Evolutionary conservation across 1,284 basidiomycete species (phyloP).

Genomic region (Naganishia sp.): DNA sequence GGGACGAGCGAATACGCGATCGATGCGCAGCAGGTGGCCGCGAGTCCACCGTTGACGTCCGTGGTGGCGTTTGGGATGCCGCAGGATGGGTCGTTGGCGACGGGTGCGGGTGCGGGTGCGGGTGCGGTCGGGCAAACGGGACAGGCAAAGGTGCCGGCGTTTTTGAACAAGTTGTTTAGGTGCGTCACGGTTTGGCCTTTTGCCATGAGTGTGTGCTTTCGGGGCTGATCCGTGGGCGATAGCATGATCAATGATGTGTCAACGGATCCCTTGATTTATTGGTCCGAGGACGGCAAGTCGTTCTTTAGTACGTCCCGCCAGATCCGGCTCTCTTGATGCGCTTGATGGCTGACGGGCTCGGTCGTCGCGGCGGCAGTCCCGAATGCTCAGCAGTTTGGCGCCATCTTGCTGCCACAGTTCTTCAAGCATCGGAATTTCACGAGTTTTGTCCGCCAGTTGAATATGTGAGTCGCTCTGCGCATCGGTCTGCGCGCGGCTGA

Average conservation of each 20-base stretch:
- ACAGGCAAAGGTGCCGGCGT: slow-evolving; percentile 64
- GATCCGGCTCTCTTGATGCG: neutral
- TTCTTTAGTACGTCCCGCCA: slow-evolving; percentile 70
- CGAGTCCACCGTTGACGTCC: neutral
- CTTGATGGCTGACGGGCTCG: slow-evolving; percentile 13
- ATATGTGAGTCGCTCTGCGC: slow-evolving; percentile 62
- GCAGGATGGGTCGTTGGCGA: neutral
- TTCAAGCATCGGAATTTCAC: slow-evolving; percentile 96
- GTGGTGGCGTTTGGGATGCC: slow-evolving; percentile 1
- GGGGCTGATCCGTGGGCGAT: slow-evolving; percentile 23
- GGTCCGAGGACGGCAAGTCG: slow-evolving; percentile 84
- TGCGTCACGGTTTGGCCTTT: slow-evolving; percentile 53
- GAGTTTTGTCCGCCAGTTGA: slow-evolving; percentile 92
- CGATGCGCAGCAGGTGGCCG: neutral
- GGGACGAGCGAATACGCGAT: neutral
- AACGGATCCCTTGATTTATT: slow-evolving; percentile 81
- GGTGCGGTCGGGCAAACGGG: neutral
- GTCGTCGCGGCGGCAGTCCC: slow-evolving; percentile 65
- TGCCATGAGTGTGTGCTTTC: slow-evolving; percentile 22
- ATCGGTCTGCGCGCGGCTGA: neutral
- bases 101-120: neutral
- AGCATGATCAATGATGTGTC: slow-evolving; percentile 89
- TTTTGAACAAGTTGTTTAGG: slow-evolving; percentile 91
- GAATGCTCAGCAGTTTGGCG: slow-evolving; percentile 88
- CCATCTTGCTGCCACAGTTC: slow-evolving; percentile 85